Evolutionary conservation across 495 filamentous ascomycete genomes (phyloP).

Genomic region (Articulospora tetracladia): DNA sequence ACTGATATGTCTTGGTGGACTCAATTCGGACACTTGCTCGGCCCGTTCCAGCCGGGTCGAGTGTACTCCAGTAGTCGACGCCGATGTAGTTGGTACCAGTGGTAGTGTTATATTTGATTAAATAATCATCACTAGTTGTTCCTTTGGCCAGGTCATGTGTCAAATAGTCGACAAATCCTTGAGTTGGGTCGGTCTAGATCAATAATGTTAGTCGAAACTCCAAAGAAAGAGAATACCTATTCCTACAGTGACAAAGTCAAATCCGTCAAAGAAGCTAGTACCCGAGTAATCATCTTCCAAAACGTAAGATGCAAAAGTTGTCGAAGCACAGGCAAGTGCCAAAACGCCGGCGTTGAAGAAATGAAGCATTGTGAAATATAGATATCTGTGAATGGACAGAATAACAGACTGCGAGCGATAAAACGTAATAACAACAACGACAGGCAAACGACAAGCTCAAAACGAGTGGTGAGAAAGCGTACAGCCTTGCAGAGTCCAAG

Average conservation of each 20-base stretch:
- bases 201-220: slow-evolving; percentile 52
- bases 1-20: slow-evolving; percentile 62
- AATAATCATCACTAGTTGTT: slow-evolving; percentile 48
- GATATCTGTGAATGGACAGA: neutral
- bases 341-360: neutral
- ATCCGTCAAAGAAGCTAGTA: slow-evolving; percentile 23
- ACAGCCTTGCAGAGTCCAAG: neutral
- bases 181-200: slow-evolving; percentile 48
- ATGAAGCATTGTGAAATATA: neutral
- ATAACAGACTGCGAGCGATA: neutral
- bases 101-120: slow-evolving; percentile 38
- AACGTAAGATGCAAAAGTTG: neutral
- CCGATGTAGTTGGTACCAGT: slow-evolving; percentile 35
- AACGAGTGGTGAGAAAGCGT: slow-evolving; percentile 4
- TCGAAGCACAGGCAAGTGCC: neutral
- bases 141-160: slow-evolving; percentile 36
- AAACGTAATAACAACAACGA: neutral
- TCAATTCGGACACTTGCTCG: slow-evolving; percentile 65
- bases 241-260: slow-evolving; percentile 24
- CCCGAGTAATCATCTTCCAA: slow-evolving; percentile 16
- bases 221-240: slow-evolving; percentile 45
- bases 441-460: neutral
- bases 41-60: slow-evolving; percentile 43
- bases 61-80: slow-evolving; percentile 37
- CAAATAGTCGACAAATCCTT: slow-evolving; percentile 60